These are phyloP conservation scores for Starmera dryadoides DNA, from an alignment of 805 yeast species.

Conservation along the genomic window DNA sequence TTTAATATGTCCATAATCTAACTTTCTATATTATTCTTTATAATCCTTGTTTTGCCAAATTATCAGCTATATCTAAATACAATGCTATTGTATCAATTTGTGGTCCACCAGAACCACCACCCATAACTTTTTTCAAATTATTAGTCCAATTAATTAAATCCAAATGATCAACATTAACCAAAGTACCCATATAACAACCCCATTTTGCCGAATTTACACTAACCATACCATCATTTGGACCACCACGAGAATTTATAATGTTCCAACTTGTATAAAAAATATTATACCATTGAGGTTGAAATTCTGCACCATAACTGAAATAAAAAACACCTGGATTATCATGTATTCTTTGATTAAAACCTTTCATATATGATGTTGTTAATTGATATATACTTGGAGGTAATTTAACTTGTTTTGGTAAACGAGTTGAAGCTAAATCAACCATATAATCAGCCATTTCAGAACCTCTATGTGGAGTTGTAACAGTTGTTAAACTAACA, in stretches of 20 bases:
- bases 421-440: constrained; percentile 20
- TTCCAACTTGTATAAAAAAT: constrained; percentile 60
- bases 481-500: constrained; percentile 71
- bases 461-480: constrained; percentile 88
- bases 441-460: constrained; percentile 70
- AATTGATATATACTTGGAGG: constrained; percentile 54
- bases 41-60: constrained; percentile 49
- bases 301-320: constrained; percentile 78
- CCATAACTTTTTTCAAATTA: constrained; percentile 28
- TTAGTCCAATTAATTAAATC: constrained; percentile 84
- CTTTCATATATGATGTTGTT: constrained; percentile 44
- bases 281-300: constrained; percentile 54
- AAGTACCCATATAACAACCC: constrained; percentile 79
- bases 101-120: constrained; percentile 11
- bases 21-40: constrained; percentile 20
- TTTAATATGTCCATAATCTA: too few relatives aligned
- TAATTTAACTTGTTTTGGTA: constrained; percentile 11
- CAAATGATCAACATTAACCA: constrained; percentile 74
- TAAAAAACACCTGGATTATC: constrained; percentile 62
- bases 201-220: constrained; percentile 72
- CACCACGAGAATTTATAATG: constrained; percentile 39
- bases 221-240: constrained; percentile 82
- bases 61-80: constrained; percentile 61
- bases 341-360: constrained; percentile 44
- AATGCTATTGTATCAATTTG: constrained; percentile 59